A percentile compares a stretch with the other conserved stretches of the same genome.
Evolutionary conservation across 495 filamentous ascomycete species (phyloP).

Genomic region (Neurospora pannonica): DNA sequence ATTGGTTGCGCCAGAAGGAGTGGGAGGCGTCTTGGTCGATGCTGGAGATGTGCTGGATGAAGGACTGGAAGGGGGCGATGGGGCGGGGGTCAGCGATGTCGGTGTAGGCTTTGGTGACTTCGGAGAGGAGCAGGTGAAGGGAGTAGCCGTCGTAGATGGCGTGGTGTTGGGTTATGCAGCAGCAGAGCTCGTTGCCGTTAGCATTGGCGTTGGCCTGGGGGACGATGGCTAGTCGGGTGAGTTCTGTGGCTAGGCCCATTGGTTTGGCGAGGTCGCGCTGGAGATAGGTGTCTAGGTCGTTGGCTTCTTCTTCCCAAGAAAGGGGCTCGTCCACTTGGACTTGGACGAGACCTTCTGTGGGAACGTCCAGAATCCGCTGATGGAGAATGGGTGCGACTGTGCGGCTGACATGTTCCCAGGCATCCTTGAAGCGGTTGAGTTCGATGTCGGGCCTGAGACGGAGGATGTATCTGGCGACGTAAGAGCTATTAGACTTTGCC

Average conservation of each 20-base stretch:
- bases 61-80: conserved; percentile 30
- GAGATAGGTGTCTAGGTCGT: not conserved
- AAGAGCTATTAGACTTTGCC: conserved; percentile 33
- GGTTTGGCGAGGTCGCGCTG: not conserved
- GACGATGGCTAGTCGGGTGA: conserved; percentile 19
- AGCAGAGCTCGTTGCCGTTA: not conserved
- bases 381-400: conserved; percentile 42
- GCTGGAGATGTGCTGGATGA: conserved; percentile 31
- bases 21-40: not conserved
- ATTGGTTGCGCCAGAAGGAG: not conserved
- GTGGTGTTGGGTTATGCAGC: conserved; percentile 54
- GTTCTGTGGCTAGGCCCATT: not conserved
- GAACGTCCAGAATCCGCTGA: conserved; percentile 47
- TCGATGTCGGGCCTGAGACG: conserved; percentile 32
- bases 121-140: conserved; percentile 22
- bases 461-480: conserved; percentile 33
- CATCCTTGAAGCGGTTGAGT: conserved; percentile 30
- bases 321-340: not conserved
- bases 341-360: conserved; percentile 12
- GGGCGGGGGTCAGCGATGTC: not conserved
- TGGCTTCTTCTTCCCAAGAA: not conserved
- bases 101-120: conserved; percentile 5
- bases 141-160: conserved; percentile 59
- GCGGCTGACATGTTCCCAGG: conserved; percentile 38
- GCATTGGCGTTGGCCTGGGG: not conserved